A percentile compares a stretch with the other conserved stretches of the same genome.
Evolutionary conservation across 225 moss, liverwort and hornwort genomes (phyloP).

Genomic region (Rhytidiadelphus loreus): DNA sequence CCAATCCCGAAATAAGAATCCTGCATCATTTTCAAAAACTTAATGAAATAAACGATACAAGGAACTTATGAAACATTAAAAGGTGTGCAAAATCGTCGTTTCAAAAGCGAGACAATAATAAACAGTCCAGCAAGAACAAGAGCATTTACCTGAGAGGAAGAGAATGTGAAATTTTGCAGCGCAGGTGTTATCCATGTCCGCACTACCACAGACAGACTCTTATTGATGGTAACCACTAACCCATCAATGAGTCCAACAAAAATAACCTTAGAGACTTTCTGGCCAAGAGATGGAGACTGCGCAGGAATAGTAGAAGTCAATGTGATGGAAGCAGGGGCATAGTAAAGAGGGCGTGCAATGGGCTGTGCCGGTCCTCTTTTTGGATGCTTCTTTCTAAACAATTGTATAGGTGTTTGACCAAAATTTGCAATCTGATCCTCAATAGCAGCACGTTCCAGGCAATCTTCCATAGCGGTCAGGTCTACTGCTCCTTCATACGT

Average conservation of each 20-base stretch:
- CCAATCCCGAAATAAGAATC: conserved; percentile 67
- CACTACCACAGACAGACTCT: conserved; percentile 48
- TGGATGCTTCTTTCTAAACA: conserved; percentile 63
- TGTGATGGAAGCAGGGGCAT: conserved; percentile 71
- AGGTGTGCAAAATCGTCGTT: not conserved
- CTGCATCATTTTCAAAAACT: conserved; percentile 23
- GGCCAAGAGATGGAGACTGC: conserved; percentile 29
- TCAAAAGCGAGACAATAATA: not conserved
- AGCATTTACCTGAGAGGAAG: conserved; percentile 56
- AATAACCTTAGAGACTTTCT: conserved; percentile 37
- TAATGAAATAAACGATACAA: not conserved
- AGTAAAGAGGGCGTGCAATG: conserved; percentile 67
- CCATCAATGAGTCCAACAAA: conserved; percentile 67
- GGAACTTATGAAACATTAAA: not conserved
- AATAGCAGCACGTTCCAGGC: conserved; percentile 61
- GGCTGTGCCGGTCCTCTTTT: conserved; percentile 67
- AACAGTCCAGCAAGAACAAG: not conserved
- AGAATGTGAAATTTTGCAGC: conserved; percentile 67
- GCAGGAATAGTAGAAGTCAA: conserved; percentile 49
- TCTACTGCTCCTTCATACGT: conserved; percentile 80
- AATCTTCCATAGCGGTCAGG: conserved; percentile 53
- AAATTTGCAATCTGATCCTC: conserved; percentile 82
- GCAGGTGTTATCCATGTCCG: conserved; percentile 68
- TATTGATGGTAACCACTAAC: conserved; percentile 53
- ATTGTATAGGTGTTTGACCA: conserved; percentile 66